Conservation (phyloP, 2,329 filamentous ascomycete genomes). For the Calcarisporium arbuscula region DNA sequence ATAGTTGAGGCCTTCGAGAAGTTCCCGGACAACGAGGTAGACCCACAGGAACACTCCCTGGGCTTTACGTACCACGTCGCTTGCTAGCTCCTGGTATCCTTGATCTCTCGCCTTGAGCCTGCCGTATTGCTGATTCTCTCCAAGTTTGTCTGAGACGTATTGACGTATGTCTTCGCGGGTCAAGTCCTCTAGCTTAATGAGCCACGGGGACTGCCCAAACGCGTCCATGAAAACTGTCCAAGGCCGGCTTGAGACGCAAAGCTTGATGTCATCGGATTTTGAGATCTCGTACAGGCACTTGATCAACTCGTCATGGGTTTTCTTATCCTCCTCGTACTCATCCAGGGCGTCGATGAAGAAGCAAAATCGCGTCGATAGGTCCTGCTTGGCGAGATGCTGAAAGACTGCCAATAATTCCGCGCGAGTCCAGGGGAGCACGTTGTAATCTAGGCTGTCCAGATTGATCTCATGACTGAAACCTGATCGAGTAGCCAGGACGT, state of each 20-base stretch:
- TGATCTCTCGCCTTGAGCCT: too few species aligned
- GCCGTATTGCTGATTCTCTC: constrained; percentile 1
- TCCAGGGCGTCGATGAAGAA: constrained; percentile 21
- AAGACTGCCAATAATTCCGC: neutral
- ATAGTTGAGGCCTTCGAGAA: constrained; percentile 12
- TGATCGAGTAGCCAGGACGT: too few species aligned
- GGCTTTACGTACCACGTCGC: neutral
- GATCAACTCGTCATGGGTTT: constrained; percentile 4
- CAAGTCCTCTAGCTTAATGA: constrained; percentile 4
- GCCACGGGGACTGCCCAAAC: constrained; percentile 3
- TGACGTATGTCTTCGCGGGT: constrained; percentile 4
- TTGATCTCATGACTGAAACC: too few species aligned
- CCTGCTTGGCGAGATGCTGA: too few species aligned
- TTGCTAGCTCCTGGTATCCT: neutral
- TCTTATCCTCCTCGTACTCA: constrained; percentile 12
- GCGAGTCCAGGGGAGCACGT: too few species aligned
- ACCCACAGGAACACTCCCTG: constrained; percentile 18
- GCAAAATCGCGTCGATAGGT: constrained; percentile 10
- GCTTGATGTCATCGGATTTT: constrained; percentile 15
- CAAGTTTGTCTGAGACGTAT: constrained; percentile 3
- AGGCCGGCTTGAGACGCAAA: constrained; percentile 24
- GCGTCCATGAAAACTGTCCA: constrained; percentile 14
- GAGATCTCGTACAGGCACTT: constrained; percentile 4
- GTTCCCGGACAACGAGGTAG: constrained; percentile 12
- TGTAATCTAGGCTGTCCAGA: too few species aligned